These are phyloP conservation scores for Metarhizium anisopliae DNA, from an alignment of 2,329 filamentous ascomycete genomes.

Conservation along the genomic window DNA sequence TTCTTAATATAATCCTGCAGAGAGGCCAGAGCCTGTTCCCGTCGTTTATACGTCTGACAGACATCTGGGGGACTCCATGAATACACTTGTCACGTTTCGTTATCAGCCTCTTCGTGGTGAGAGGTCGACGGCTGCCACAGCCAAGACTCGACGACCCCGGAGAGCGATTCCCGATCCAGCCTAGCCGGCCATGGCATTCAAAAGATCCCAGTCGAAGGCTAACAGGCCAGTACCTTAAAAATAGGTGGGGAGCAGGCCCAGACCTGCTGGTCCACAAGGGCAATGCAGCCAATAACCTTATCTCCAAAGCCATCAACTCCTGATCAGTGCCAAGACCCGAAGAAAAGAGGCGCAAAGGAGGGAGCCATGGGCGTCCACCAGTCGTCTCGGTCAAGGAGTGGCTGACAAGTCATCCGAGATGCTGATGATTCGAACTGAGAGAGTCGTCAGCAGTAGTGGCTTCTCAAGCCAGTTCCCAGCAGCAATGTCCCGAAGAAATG, in stretches of 20 bases:
- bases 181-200: slow-evolving; percentile 1
- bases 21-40: too few relatives aligned
- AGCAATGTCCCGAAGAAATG: too few relatives aligned
- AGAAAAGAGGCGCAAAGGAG: not conserved
- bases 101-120: not conserved
- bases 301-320: not conserved
- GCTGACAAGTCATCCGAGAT: too few relatives aligned
- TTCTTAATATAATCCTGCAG: not conserved
- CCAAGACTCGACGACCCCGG: slow-evolving; percentile 4
- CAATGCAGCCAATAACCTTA: not conserved
- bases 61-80: not conserved
- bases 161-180: slow-evolving; percentile 1
- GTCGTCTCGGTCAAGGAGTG: too few relatives aligned
- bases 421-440: too few relatives aligned
- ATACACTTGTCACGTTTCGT: not conserved
- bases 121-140: slow-evolving; percentile 1
- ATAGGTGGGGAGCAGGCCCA: too few relatives aligned
- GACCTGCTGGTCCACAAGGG: not conserved
- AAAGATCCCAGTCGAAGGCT: slow-evolving; percentile 5
- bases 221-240: too few relatives aligned
- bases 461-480: too few relatives aligned
- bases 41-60: not conserved
- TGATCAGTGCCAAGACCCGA: not conserved
- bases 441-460: too few relatives aligned
- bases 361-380: too few relatives aligned